A percentile compares a stretch with the other conserved stretches of the same genome.
These are phyloP conservation scores for Cronartium quercuum DNA, from an alignment of 1,284 basidiomycete genomes.

Conservation along the genomic window DNA sequence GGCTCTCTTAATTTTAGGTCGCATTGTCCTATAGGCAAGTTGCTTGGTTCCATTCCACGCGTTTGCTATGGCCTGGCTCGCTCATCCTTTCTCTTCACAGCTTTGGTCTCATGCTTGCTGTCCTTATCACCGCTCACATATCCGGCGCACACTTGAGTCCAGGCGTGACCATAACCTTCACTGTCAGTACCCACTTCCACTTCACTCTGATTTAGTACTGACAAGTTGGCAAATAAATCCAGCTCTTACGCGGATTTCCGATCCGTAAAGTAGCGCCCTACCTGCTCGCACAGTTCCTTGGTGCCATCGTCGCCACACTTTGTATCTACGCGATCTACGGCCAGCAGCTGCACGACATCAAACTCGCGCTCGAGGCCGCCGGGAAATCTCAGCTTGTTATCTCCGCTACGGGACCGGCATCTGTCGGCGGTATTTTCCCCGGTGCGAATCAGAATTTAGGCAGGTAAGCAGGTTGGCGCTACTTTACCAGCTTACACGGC, in stretches of 20 bases:
- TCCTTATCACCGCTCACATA: neutral
- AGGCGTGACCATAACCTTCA: neutral
- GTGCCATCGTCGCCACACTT: neutral
- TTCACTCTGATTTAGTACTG: no score
- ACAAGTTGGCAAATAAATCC: no score
- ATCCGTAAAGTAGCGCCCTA: neutral
- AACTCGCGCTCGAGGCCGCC: neutral
- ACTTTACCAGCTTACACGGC: no score
- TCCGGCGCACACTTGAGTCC: neutral
- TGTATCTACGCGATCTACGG: neutral
- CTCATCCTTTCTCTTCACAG: no score
- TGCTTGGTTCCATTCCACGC: no score
- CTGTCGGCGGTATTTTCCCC: neutral
- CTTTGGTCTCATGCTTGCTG: neutral
- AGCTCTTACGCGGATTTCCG: no score
- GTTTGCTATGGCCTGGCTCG: no score
- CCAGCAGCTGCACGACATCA: neutral
- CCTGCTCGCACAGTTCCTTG: neutral
- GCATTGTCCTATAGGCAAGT: neutral
- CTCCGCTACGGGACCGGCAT: neutral
- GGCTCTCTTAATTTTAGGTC: neutral
- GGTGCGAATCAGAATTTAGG: neutral
- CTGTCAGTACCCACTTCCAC: neutral
- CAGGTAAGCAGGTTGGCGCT: no score
- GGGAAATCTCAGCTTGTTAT: neutral